These are phyloP conservation scores for Hypoxylon sp. DNA, from an alignment of 2,329 filamentous ascomycete genomes.

Conservation along the genomic window DNA sequence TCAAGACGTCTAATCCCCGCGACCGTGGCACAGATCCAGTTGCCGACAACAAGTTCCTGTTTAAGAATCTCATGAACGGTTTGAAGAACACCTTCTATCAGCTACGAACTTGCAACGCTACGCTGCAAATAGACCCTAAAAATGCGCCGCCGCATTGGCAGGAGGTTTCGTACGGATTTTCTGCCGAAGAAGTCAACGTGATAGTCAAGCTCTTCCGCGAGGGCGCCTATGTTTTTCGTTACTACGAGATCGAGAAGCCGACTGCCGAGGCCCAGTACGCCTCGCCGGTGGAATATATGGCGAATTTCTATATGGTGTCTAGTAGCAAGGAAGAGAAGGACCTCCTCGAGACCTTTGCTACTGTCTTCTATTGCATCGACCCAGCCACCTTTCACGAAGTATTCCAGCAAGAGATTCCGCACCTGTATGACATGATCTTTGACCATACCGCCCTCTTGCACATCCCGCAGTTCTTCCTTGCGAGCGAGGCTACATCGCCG, in stretches of 20 bases:
- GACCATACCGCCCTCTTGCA: slow-evolving; percentile 94
- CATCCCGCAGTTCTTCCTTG: slow-evolving; percentile 96
- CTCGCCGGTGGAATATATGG: slow-evolving; percentile 89
- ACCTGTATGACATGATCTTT: slow-evolving; percentile 97
- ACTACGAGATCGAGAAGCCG: slow-evolving; percentile 90
- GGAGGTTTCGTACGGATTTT: slow-evolving; percentile 95
- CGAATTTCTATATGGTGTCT: slow-evolving; percentile 92
- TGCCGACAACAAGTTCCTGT: slow-evolving; percentile 96
- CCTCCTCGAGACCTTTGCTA: slow-evolving; percentile 94
- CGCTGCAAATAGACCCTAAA: slow-evolving; percentile 73
- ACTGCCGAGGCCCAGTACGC: slow-evolving; percentile 75
- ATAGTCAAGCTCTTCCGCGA: slow-evolving; percentile 98
- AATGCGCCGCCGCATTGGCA: slow-evolving; percentile 91
- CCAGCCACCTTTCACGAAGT: slow-evolving; percentile 98
- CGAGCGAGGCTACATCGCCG: slow-evolving; percentile 97
- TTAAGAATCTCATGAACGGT: slow-evolving; percentile 94
- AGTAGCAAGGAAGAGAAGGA: slow-evolving; percentile 98
- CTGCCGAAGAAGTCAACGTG: slow-evolving; percentile 94
- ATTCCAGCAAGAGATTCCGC: slow-evolving; percentile 95
- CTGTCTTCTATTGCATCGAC: slow-evolving; percentile 97
- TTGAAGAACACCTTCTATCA: slow-evolving; percentile 97
- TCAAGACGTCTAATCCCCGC: slow-evolving; percentile 91
- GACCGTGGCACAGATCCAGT: slow-evolving; percentile 91
- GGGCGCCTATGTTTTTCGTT: slow-evolving; percentile 94
- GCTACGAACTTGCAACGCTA: slow-evolving; percentile 85